Evolutionary conservation across 208 protist genomes (phyloP), one percentile per base, ranked within the genome.

Genomic region (Angomonas deanei): DNA sequence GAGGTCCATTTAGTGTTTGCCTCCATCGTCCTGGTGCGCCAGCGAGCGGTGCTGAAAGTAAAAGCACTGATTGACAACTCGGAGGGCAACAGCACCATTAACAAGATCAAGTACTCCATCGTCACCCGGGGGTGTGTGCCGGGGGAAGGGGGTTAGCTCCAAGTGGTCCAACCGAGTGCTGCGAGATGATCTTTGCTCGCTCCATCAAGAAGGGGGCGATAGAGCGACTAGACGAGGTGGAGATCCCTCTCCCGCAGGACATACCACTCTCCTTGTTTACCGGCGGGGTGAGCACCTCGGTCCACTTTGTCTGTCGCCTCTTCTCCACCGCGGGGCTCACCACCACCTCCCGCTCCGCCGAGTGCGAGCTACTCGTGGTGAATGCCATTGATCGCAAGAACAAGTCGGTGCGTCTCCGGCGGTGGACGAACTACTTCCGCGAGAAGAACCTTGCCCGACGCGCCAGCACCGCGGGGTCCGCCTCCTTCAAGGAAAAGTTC

Each of bases 321-420:
- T 70, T 73, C 59, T 70, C 66, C 2, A 46, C 38, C 30, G 72
- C 78, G 0, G 55, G 66, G 11, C 52, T 84, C 13, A 75, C 75
- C 55, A 76, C 63, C 19, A 78, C 80, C 33, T 76, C 68, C 24
- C 64, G 69, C 52, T 79, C 78, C 23, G 76, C 77, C 28, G 73
- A 80, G 60, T 76, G 70, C 30, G 86, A 93, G 50, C 54, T 93
- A 31, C 61, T 86, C n/a, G 55, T 91, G 30, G 79, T 90, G 19
- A 64, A 72, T 21, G 70, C 56, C 21, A 71, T 86, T 33, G 72
- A 79, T 56, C 55, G 34, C 3, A 38, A 46, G 24, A 80, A 78
- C 54, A 62, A 63, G 15, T 79, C 73, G 49, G 66, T 57, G 11
- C 78, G 76, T 13, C 62, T 78, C 50, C 70, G 64, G 32, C 68